Conservation (phyloP, 495 filamentous ascomycete genomes). For the Hypomontagnella monticulosa region DNA sequence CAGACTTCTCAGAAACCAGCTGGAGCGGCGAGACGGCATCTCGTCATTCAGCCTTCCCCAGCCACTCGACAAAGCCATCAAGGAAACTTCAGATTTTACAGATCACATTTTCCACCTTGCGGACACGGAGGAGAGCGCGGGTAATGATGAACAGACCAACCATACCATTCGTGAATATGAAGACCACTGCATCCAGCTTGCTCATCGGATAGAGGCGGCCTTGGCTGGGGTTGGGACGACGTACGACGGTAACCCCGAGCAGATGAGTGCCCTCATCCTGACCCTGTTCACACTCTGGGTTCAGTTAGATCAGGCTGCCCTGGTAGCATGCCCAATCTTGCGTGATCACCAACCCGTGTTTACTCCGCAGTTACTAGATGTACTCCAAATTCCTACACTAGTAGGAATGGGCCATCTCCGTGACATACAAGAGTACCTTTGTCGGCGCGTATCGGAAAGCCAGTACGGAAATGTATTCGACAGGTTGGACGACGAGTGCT, state of each 20-base stretch:
- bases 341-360: slow-evolving; percentile 52
- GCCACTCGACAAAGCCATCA: slow-evolving; percentile 33
- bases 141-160: not conserved
- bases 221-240: slow-evolving; percentile 44
- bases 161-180: not conserved
- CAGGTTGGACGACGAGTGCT: slow-evolving; percentile 48
- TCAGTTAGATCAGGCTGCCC: slow-evolving; percentile 49
- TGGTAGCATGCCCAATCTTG: slow-evolving; percentile 48
- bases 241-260: slow-evolving; percentile 58
- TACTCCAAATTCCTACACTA: slow-evolving; percentile 55
- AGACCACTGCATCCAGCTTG: slow-evolving; percentile 48
- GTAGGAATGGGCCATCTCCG: slow-evolving; percentile 60
- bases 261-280: slow-evolving; percentile 57
- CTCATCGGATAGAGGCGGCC: slow-evolving; percentile 50
- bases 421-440: slow-evolving; percentile 59
- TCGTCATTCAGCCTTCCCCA: slow-evolving; percentile 27
- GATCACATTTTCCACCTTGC: slow-evolving; percentile 30
- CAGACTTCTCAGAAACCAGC: slow-evolving; percentile 1
- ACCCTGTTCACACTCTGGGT: slow-evolving; percentile 57
- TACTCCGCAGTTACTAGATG: slow-evolving; percentile 57
- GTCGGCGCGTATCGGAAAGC: slow-evolving; percentile 32
- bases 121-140: slow-evolving; percentile 17
- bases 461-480: slow-evolving; percentile 55
- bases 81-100: slow-evolving; percentile 30
- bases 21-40: not conserved